Conservation (phyloP, 2,329 filamentous ascomycete genomes). For the Dactylellina parvicollis region DNA sequence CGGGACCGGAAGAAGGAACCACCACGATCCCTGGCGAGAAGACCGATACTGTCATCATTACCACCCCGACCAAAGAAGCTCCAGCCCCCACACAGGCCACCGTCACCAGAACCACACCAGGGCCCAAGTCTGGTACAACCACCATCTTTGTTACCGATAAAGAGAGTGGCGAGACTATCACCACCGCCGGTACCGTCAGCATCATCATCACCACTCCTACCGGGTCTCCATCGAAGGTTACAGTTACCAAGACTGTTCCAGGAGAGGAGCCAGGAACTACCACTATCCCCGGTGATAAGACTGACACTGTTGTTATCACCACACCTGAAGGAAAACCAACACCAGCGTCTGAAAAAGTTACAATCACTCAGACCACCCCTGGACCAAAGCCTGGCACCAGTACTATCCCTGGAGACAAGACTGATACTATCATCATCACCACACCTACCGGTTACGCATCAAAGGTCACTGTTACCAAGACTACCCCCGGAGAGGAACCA, state of each 20-base stretch:
- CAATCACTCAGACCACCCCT: background rate
- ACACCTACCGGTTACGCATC: background rate
- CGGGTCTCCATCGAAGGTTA: background rate
- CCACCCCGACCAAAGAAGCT: background rate
- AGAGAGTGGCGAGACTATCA: background rate
- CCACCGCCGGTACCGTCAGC: background rate
- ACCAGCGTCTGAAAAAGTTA: background rate
- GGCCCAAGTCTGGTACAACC: background rate
- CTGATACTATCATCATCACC: slow-evolving; percentile 8
- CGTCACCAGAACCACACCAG: background rate
- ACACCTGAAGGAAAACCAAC: background rate
- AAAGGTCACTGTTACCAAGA: background rate
- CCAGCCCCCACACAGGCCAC: background rate
- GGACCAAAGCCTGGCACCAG: background rate
- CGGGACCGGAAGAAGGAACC: background rate
- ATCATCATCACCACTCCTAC: background rate
- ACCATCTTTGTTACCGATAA: background rate
- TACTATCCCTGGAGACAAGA: background rate
- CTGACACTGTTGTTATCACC: background rate
- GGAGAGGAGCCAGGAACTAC: background rate
- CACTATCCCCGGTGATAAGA: background rate
- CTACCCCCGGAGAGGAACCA: background rate
- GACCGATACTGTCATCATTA: too few relatives aligned
- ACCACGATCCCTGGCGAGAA: too few relatives aligned
- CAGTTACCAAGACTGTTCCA: background rate